Evolutionary conservation across 805 yeast genomes (phyloP), one percentile per base, ranked within the genome.

Genomic region (Candida pseudofarinosa): DNA sequence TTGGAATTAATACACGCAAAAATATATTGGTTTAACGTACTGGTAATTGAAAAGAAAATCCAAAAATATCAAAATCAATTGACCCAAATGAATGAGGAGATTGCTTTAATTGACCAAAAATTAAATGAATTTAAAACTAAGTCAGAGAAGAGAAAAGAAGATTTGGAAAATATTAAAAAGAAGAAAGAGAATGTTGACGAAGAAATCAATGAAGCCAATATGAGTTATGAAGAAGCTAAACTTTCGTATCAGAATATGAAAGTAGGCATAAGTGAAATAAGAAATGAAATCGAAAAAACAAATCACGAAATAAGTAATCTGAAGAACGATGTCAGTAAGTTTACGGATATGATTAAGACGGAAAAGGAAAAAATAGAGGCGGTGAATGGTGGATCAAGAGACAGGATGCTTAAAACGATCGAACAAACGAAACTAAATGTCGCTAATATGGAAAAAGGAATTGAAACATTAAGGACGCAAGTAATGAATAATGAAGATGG

Each of bases 341-440:
- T 53, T 20, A 50, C 57, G 19, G 44, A 47, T 4, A 59, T 56
- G 10, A 59, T 68, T 4, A 45, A 43, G 4, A 38, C 37, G 1
- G 80, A 75, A 47, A 68, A 63, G 47, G 51, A 53, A 28, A 59
- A 68, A 48, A 59, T 76, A 13, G 72, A 70, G 28, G 59, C 56
- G 10, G 56, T 65, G 4, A 65, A 66, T 41, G 80, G 79, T 13
- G 78, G 75, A 1, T 63, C 71, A 4, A 69, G 65, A 38, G 73
- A 69, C 19, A 53, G 47, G 12, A 48, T 71, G 30, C 46, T 52
- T 7, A 46, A 51, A 20, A 49, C 52, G 14, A 44, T 60, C 4
- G 44, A 40, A 16, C 37, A 41, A 4, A 48, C 58, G 16, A 49
- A 51, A 39, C 52, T 43, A 13, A 45, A 52, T 15, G 49, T 66